These are phyloP conservation scores for Stellera chamaejasme DNA, from an alignment of 345 rosid species.

Conservation along the genomic window DNA sequence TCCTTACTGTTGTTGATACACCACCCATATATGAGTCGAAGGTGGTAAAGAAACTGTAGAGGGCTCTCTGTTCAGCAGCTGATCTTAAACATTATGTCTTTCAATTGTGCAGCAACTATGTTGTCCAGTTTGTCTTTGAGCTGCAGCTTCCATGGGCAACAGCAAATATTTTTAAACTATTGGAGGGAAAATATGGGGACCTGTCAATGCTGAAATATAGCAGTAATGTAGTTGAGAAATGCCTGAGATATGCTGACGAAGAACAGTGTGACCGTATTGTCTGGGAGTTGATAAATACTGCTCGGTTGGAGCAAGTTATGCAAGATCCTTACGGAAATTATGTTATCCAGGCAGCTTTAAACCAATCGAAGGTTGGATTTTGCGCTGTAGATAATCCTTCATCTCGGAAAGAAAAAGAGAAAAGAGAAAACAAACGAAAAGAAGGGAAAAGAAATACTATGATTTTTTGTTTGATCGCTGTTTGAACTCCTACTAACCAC, in stretches of 20 bases:
- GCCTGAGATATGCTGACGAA: slow-evolving; percentile 51
- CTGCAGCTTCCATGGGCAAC: slow-evolving; percentile 53
- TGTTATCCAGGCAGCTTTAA: slow-evolving; percentile 76
- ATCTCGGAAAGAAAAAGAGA: no score
- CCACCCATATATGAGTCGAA: background rate
- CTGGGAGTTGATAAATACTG: slow-evolving; percentile 44
- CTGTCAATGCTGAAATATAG: slow-evolving; percentile 82
- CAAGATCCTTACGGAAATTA: slow-evolving; percentile 82
- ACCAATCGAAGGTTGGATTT: slow-evolving; percentile 39
- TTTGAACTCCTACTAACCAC: no score
- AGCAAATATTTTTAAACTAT: slow-evolving; percentile 40
- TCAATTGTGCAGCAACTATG: slow-evolving; percentile 54
- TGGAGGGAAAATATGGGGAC: slow-evolving; percentile 66
- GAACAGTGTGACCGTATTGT: slow-evolving; percentile 35
- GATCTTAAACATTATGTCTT: background rate
- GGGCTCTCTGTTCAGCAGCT: background rate
- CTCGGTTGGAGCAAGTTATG: slow-evolving; percentile 64
- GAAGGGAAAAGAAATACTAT: no score
- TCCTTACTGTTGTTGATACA: no score
- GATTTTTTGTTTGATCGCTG: no score
- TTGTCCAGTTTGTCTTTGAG: slow-evolving; percentile 62
- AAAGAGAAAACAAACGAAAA: no score
- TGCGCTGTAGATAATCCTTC: no score
- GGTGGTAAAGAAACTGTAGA: slow-evolving; percentile 2
- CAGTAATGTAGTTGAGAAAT: slow-evolving; percentile 89